Percentiles rank a stretch among this genome's conserved stretches.
These are phyloP conservation scores for Eustoma russellianum DNA, from an alignment of 257 asterid genomes.

Conservation along the genomic window DNA sequence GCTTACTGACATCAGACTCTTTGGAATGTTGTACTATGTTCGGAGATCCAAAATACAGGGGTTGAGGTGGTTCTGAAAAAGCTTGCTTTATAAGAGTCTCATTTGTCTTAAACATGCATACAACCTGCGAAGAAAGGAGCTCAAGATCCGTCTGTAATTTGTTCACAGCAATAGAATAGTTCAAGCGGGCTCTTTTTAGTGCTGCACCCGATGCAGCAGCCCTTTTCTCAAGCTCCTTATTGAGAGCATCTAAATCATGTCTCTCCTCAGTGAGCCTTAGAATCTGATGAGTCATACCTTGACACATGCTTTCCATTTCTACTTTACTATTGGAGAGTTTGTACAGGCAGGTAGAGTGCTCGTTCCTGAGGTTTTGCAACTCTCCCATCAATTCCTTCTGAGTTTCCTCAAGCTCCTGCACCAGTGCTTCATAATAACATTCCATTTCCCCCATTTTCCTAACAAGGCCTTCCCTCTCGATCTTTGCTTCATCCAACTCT, in stretches of 20 bases:
- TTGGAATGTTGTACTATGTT: slow-evolving; percentile 21
- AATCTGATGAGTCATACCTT: slow-evolving; percentile 54
- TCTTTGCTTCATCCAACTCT: slow-evolving; percentile 84
- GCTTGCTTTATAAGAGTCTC: slow-evolving; percentile 85
- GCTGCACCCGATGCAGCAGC: slow-evolving; percentile 80
- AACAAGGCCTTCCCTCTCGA: slow-evolving; percentile 67
- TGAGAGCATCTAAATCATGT: slow-evolving; percentile 46
- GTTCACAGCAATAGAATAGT: slow-evolving; percentile 90
- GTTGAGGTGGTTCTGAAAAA: slow-evolving; percentile 39
- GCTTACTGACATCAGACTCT: slow-evolving; percentile 22
- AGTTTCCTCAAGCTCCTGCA: slow-evolving; percentile 89
- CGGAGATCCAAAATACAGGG: slow-evolving; percentile 17
- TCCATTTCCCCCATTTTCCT: slow-evolving; percentile 95
- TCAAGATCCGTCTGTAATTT: slow-evolving; percentile 90
- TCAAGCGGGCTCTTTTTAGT: slow-evolving; percentile 77
- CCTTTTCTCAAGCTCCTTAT: slow-evolving; percentile 73
- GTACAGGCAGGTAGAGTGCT: slow-evolving; percentile 73
- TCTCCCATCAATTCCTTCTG: slow-evolving; percentile 79
- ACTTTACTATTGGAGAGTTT: slow-evolving; percentile 49
- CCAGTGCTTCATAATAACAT: slow-evolving; percentile 80
- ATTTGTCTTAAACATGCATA: slow-evolving; percentile 83
- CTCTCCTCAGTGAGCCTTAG: slow-evolving; percentile 58
- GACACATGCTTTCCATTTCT: slow-evolving; percentile 55
- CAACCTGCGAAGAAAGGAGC: slow-evolving; percentile 90
- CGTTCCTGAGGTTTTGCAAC: slow-evolving; percentile 66